phyloP scores from a whole-genome alignment of 345 rosid genomes.

The Hibiscus syriacus region DNA sequence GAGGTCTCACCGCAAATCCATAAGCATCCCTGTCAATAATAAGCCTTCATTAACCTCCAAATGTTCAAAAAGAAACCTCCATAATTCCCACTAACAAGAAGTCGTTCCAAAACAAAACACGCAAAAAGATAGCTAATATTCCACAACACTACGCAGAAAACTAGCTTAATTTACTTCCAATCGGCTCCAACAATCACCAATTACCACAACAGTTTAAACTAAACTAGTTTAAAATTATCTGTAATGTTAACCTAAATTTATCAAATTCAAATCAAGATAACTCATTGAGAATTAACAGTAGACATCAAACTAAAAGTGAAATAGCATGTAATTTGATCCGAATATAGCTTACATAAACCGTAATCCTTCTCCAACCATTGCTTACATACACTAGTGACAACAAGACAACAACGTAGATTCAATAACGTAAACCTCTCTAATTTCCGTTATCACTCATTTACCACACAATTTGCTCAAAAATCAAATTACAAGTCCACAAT shows the following conservation, averaged over 20 bases:
- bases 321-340: neutral
- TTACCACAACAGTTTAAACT: neutral
- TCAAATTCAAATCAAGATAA: neutral
- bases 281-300: neutral
- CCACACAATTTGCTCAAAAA: conserved; percentile 1
- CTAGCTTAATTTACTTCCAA: neutral
- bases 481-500: neutral
- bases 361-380: neutral
- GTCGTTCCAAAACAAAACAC: neutral
- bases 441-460: neutral
- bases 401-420: neutral
- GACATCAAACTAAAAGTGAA: neutral
- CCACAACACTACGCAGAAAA: neutral
- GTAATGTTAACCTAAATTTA: neutral
- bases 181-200: neutral
- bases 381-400: neutral
- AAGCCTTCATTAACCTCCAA: neutral
- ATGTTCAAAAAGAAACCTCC: neutral
- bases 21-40: conserved; percentile 78
- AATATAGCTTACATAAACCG: neutral
- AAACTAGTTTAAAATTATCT: neutral
- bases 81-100: neutral
- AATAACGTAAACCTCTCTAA: neutral
- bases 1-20: conserved; percentile 98
- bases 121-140: neutral